These are phyloP conservation scores for Botryosphaeria dothidea DNA, from an alignment of 2,329 filamentous ascomycete species.

Conservation along the genomic window DNA sequence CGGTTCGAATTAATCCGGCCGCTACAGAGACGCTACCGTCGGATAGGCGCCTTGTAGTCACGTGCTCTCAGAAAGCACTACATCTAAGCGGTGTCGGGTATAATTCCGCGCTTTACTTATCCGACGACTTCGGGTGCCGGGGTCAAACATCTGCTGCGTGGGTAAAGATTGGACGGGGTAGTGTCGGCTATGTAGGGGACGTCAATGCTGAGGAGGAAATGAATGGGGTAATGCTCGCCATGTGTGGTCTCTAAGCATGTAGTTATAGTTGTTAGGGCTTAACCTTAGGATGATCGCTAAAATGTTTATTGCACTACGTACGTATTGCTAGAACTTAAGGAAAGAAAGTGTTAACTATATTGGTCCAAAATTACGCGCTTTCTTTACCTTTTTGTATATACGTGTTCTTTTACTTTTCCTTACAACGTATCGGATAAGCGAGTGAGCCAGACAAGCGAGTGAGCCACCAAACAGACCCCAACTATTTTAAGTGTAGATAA, in stretches of 20 bases:
- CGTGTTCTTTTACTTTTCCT: too few relatives aligned
- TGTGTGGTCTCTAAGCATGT: slow-evolving; percentile 27
- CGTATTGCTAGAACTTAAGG: too few relatives aligned
- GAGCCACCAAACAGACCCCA: too few relatives aligned
- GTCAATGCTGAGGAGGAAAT: slow-evolving; percentile 27
- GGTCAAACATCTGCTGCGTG: background rate
- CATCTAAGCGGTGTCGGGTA: background rate
- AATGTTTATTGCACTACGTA: too few relatives aligned
- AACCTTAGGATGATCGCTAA: too few relatives aligned
- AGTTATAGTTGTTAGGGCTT: too few relatives aligned
- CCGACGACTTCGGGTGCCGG: background rate
- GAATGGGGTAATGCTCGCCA: slow-evolving; percentile 28
- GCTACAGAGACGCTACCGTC: background rate
- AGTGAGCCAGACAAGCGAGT: too few relatives aligned
- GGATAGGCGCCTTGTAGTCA: background rate
- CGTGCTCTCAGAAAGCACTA: background rate
- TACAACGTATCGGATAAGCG: too few relatives aligned
- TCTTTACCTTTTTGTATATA: too few relatives aligned
- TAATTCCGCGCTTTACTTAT: background rate
- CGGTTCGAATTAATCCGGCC: background rate
- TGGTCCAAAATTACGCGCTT: too few relatives aligned
- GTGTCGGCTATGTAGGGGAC: slow-evolving; percentile 31
- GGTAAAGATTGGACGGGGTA: slow-evolving; percentile 27
- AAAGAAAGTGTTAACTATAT: too few relatives aligned
- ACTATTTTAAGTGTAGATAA: too few relatives aligned